Conservation (phyloP, 371 early-diverging fungal species). For the Actinomortierella ambigua region DNA sequence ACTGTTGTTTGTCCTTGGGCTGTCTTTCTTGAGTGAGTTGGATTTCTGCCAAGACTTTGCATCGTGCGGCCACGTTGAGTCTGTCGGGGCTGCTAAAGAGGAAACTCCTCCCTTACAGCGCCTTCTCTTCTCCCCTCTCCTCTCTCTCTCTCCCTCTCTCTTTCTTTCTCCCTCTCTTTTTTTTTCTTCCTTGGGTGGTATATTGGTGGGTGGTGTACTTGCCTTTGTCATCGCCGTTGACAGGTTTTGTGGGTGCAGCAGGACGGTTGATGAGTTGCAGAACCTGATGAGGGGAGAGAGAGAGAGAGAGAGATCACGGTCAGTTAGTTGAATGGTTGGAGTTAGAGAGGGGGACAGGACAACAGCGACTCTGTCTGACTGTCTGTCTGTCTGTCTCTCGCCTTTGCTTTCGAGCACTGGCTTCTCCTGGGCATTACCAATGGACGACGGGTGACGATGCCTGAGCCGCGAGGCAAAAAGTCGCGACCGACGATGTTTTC, state of each 20-base stretch:
- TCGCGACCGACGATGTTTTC: conserved; percentile 99
- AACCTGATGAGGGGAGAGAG: conserved; percentile 56
- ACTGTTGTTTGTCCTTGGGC: too few species aligned
- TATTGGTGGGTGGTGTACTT: conserved; percentile 1
- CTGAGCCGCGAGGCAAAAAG: conserved; percentile 97
- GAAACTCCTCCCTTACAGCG: too few species aligned
- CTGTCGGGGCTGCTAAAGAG: too few species aligned
- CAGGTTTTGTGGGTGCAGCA: conserved; percentile 41
- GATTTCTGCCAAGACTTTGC: too few species aligned
- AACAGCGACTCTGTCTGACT: neutral
- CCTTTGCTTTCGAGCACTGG: neutral
- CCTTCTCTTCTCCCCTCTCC: conserved; percentile 1
- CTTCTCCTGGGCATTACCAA: conserved; percentile 72
- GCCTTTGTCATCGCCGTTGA: conserved; percentile 26
- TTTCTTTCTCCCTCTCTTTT: too few species aligned
- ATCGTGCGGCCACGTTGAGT: too few species aligned
- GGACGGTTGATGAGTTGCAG: conserved; percentile 96
- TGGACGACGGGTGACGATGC: conserved; percentile 95
- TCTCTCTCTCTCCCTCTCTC: conserved; percentile 2
- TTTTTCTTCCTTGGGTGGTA: too few species aligned
- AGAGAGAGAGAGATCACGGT: too few species aligned
- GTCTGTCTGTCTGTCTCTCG: too few species aligned
- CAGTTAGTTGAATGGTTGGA: too few species aligned
- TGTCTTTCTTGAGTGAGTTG: too few species aligned
- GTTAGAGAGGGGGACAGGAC: neutral